phyloP scores from a whole-genome alignment of 345 rosid species.

The Psidium friedrichsthalianum region DNA sequence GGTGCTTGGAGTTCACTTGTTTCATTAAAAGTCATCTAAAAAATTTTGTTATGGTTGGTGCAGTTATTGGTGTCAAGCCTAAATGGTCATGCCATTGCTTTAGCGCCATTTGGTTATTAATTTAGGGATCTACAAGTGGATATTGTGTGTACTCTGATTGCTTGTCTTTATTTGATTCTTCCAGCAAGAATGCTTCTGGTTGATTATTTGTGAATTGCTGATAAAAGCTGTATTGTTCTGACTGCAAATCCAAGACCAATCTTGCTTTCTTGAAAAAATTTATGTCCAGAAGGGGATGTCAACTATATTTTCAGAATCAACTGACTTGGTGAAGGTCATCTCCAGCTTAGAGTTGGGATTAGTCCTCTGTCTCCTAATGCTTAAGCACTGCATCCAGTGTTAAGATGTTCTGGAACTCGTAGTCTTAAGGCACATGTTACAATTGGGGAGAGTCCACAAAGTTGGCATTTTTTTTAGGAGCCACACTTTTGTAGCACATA shows the following conservation, averaged over 20 bases:
- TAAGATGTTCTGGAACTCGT: not conserved
- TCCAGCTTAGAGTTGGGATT: not conserved
- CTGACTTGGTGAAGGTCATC: no score
- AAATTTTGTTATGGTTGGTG: not conserved
- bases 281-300: not conserved
- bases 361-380: not conserved
- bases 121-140: not conserved
- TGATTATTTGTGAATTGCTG: not conserved
- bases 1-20: not conserved
- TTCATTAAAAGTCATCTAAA: not conserved
- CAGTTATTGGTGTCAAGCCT: not conserved
- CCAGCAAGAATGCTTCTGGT: not conserved
- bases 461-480: not conserved
- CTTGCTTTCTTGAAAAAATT: not conserved
- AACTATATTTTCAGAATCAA: no score
- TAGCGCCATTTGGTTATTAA: not conserved
- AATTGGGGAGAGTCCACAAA: not conserved
- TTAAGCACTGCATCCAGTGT: not conserved
- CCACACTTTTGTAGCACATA: not conserved
- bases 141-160: not conserved
- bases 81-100: not conserved
- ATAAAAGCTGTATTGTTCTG: not conserved
- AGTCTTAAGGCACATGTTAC: not conserved
- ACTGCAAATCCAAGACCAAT: not conserved
- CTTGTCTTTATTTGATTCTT: not conserved